A percentile compares a stretch with the other conserved stretches of the same genome.
phyloP scores from a whole-genome alignment of 2,329 filamentous ascomycete species.

The Paecilomyces fulvus region DNA sequence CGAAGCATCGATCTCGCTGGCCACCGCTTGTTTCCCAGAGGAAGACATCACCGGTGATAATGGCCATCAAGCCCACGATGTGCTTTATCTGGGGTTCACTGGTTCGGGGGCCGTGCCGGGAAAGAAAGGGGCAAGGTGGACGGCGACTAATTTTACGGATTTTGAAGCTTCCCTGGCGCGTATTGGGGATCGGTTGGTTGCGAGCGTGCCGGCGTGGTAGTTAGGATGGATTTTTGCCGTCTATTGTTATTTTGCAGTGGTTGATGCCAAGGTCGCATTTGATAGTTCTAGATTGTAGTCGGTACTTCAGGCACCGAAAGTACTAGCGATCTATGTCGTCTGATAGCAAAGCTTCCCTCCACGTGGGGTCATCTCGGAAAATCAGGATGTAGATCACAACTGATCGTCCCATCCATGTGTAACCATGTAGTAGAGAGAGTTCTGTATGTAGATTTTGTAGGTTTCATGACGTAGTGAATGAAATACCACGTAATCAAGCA shows the following conservation, averaged over 20 bases:
- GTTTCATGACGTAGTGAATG: background rate
- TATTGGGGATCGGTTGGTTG: conserved; percentile 11
- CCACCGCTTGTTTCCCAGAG: conserved; percentile 49
- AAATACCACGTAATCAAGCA: background rate
- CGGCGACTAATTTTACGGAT: conserved; percentile 37
- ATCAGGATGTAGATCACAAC: background rate
- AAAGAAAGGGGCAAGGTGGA: conserved; percentile 46
- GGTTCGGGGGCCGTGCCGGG: conserved; percentile 51
- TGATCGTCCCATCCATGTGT: background rate
- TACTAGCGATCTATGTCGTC: background rate
- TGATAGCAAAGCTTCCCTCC: background rate
- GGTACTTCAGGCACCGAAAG: too few relatives aligned
- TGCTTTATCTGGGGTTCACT: conserved; percentile 55
- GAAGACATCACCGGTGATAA: conserved; percentile 44
- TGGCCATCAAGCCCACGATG: conserved; percentile 50
- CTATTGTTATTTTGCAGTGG: background rate
- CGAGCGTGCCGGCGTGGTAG: background rate
- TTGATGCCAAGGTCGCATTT: too few relatives aligned
- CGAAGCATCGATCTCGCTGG: conserved; percentile 51
- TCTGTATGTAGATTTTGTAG: background rate
- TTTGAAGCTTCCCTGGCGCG: conserved; percentile 32
- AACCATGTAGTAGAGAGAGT: background rate
- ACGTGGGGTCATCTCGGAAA: background rate
- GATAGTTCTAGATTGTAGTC: too few relatives aligned
- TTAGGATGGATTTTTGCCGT: background rate